A percentile compares a stretch with the other conserved stretches of the same genome.
Conservation (phyloP, 2,329 filamentous ascomycete genomes). For the Achaetomium macrosporum region DNA sequence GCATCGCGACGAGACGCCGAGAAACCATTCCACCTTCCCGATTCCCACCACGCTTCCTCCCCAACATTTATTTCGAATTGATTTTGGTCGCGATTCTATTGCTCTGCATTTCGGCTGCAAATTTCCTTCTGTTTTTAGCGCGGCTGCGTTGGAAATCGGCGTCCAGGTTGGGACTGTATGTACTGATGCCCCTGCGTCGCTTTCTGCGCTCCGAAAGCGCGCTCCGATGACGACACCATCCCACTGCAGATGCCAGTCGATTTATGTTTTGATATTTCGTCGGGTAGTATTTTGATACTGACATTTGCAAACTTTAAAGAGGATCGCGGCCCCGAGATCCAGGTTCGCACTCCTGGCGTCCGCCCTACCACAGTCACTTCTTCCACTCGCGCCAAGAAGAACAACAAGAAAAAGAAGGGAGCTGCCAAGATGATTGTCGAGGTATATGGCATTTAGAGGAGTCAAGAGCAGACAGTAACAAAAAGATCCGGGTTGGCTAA, state of each 20-base stretch:
- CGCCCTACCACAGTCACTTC: background rate
- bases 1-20: conserved; percentile 3
- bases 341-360: background rate
- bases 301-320: too few species aligned
- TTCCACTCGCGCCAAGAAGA: background rate
- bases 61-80: background rate
- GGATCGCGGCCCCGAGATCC: conserved; percentile 1
- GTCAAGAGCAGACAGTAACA: background rate
- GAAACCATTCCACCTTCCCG: background rate
- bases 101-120: too few species aligned
- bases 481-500: conserved; percentile 1
- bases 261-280: too few species aligned
- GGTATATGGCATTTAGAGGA: conserved; percentile 21
- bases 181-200: too few species aligned
- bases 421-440: conserved; percentile 34
- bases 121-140: too few species aligned
- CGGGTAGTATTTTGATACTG: too few species aligned
- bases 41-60: background rate
- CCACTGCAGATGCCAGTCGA: too few species aligned
- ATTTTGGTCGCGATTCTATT: too few species aligned
- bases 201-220: too few species aligned
- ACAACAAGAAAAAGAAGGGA: background rate
- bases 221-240: too few species aligned
- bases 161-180: too few species aligned
- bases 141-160: too few species aligned